A percentile compares a stretch with the other conserved stretches of the same genome.
Conservation (phyloP, 371 early-diverging fungal genomes). For the Lichtheimia ramosa region DNA sequence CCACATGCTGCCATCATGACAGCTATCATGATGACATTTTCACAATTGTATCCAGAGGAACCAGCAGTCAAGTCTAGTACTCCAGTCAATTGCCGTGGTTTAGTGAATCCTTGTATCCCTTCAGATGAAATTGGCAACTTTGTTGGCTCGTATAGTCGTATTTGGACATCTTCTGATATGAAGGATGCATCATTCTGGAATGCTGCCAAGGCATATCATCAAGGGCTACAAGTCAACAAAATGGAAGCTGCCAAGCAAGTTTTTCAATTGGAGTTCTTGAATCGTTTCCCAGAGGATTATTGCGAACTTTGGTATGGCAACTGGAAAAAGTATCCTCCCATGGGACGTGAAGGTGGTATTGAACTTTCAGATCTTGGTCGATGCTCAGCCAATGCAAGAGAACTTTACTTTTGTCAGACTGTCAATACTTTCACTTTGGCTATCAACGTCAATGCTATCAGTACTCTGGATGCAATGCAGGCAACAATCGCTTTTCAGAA, state of each 20-base stretch:
- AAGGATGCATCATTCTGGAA: conserved; percentile 22
- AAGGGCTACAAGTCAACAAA: conserved; percentile 18
- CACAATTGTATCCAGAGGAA: conserved; percentile 18
- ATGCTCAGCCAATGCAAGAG: not conserved
- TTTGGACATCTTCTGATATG: conserved; percentile 13
- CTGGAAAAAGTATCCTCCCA: not conserved
- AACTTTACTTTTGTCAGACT: conserved; percentile 39
- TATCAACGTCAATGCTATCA: conserved; percentile 24
- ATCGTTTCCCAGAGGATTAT: conserved; percentile 31
- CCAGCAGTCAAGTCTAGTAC: conserved; percentile 17
- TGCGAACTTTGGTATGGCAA: conserved; percentile 18
- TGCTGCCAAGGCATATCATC: conserved; percentile 22
- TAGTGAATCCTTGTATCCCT: conserved; percentile 30
- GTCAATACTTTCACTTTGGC: conserved; percentile 26
- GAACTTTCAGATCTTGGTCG: conserved; percentile 45
- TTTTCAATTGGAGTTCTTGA: conserved; percentile 19
- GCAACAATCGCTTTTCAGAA: conserved; percentile 38
- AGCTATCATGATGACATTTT: conserved; percentile 24
- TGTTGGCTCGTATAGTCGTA: conserved; percentile 27
- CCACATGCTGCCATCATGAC: conserved; percentile 35
- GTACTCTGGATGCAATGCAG: conserved; percentile 17
- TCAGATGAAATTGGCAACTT: conserved; percentile 38
- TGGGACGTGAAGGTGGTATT: conserved; percentile 39
- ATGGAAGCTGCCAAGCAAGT: conserved; percentile 16
- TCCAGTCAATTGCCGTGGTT: conserved; percentile 38